Evolutionary conservation across 192 early-diverging fungal species (phyloP).

Genomic region (Entomortierella lignicola): DNA sequence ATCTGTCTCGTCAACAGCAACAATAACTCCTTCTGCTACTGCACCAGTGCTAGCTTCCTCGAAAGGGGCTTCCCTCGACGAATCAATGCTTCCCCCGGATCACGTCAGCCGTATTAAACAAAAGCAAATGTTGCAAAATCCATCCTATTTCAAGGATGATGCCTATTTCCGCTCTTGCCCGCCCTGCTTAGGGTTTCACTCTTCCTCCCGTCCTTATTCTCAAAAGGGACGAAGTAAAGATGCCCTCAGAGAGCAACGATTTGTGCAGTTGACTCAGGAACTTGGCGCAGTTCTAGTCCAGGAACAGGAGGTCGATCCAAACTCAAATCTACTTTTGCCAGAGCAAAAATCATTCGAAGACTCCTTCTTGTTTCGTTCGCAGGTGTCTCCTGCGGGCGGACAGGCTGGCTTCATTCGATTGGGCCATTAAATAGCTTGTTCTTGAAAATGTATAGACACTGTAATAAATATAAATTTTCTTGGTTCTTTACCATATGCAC

Average conservation of each 20-base stretch:
- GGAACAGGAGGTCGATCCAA: constrained; percentile 5
- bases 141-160: constrained; percentile 1
- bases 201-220: constrained; percentile 1
- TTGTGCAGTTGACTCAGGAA: constrained; percentile 19
- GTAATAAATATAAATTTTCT: background rate
- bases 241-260: constrained; percentile 10
- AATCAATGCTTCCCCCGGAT: constrained; percentile 1
- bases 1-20: background rate
- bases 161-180: constrained; percentile 11
- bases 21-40: background rate
- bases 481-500: no score
- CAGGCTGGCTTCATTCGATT: background rate
- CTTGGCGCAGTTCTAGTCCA: background rate
- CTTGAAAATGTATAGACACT: background rate
- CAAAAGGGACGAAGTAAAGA: background rate
- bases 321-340: background rate
- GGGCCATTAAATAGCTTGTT: background rate
- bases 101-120: constrained; percentile 5
- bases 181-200: constrained; percentile 21
- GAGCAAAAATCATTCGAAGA: constrained; percentile 9
- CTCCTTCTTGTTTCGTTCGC: constrained; percentile 14
- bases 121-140: background rate
- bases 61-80: background rate
- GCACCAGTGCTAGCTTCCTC: background rate
- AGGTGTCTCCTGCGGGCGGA: constrained; percentile 2